Evolutionary conservation across 2,329 filamentous ascomycete genomes (phyloP).

Genomic region (Hirsutella minnesotensis): DNA sequence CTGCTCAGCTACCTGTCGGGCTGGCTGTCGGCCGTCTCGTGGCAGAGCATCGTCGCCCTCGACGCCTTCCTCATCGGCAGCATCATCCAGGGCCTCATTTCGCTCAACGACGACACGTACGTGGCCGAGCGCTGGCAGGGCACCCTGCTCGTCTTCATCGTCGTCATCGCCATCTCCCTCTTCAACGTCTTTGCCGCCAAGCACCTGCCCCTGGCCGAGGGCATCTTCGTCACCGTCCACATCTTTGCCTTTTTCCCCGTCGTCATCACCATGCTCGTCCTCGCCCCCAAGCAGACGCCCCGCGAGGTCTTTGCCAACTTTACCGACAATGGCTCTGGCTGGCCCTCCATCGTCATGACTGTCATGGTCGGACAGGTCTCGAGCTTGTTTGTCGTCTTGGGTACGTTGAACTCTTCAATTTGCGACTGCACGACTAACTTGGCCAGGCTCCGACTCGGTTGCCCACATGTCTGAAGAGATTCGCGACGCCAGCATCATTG

Average conservation of each 20-base stretch:
- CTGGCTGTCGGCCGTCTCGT: constrained; percentile 29
- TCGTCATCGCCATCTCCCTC: constrained; percentile 4
- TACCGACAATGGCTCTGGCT: constrained; percentile 6
- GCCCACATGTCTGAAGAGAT: constrained; percentile 10
- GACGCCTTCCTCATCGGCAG: constrained; percentile 30
- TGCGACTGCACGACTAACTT: background rate
- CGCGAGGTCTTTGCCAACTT: constrained; percentile 5
- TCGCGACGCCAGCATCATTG: constrained; percentile 7
- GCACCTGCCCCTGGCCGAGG: constrained; percentile 5
- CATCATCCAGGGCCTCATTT: constrained; percentile 31
- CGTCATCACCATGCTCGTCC: constrained; percentile 5
- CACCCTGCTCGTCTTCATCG: constrained; percentile 4
- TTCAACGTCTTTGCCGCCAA: constrained; percentile 6
- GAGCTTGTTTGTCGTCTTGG: constrained; percentile 6
- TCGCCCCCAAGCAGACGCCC: constrained; percentile 5
- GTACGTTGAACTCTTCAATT: background rate
- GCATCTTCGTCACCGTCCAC: constrained; percentile 6
- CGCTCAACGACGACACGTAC: constrained; percentile 14
- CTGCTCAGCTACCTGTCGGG: constrained; percentile 35
- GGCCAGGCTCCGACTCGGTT: constrained; percentile 7
- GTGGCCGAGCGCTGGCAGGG: constrained; percentile 2
- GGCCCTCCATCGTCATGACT: constrained; percentile 4
- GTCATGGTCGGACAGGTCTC: constrained; percentile 8
- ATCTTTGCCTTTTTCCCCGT: constrained; percentile 7
- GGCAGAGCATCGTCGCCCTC: constrained; percentile 29